Conservation (phyloP, 2,329 filamentous ascomycete genomes). For the Aurifilum marmelostoma region DNA sequence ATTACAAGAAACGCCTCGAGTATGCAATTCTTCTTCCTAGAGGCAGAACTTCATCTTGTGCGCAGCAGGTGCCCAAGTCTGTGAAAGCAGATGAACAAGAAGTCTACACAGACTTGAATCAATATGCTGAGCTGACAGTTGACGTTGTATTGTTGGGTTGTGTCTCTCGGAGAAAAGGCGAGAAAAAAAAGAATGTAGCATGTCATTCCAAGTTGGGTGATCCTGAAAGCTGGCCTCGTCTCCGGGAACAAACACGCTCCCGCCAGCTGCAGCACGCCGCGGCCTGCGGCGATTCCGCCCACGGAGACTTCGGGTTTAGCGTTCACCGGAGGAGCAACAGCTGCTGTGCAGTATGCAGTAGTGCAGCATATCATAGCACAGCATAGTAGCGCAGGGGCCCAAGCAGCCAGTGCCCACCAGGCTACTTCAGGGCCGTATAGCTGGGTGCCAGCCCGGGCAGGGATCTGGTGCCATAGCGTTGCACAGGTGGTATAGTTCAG, state of each 20-base stretch:
- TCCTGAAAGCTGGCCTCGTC: conserved; percentile 23
- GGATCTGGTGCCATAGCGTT: background rate
- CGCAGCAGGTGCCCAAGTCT: conserved; percentile 16
- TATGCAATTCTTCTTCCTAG: conserved; percentile 23
- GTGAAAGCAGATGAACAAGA: conserved; percentile 20
- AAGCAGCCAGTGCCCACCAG: background rate
- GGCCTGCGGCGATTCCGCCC: too few relatives aligned
- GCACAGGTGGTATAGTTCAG: background rate
- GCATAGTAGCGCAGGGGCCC: background rate
- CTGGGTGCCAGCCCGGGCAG: background rate
- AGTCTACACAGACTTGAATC: conserved; percentile 11
- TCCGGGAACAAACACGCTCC: conserved; percentile 9
- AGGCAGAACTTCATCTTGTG: conserved; percentile 29
- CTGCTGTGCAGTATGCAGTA: background rate
- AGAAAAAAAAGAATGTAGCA: background rate
- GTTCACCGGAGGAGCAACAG: background rate
- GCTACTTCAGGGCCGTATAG: background rate
- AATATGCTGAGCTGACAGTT: conserved; percentile 20
- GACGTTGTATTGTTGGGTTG: conserved; percentile 5
- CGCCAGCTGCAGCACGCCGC: background rate
- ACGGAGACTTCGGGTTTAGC: conserved; percentile 2
- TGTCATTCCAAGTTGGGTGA: conserved; percentile 11
- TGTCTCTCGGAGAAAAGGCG: background rate
- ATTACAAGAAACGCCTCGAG: conserved; percentile 17
- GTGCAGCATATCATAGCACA: background rate